phyloP scores from a whole-genome alignment of 257 asterid species.

The Solanum clarkiae region DNA sequence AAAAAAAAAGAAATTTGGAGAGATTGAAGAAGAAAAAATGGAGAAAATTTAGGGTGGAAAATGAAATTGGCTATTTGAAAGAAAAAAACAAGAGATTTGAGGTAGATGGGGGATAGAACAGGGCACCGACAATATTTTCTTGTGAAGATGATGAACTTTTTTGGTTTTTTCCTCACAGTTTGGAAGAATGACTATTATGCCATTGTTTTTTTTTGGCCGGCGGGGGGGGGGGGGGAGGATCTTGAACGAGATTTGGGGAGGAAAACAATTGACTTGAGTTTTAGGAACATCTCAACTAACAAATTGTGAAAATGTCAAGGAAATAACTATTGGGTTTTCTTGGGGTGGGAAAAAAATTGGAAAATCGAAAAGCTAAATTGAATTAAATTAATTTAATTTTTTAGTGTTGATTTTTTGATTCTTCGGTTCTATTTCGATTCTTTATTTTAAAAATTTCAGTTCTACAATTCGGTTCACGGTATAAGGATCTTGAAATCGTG shows the following conservation, averaged over 20 bases:
- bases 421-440: rapidly evolving
- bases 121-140: not conserved
- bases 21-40: not conserved
- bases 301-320: not conserved
- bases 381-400: no score
- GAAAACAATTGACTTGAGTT: not conserved
- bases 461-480: no score
- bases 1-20: not conserved
- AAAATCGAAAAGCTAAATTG: no score
- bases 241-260: not conserved
- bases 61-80: not conserved
- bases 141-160: not conserved
- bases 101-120: not conserved
- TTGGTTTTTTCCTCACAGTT: not conserved
- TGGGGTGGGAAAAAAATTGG: no score
- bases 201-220: not conserved
- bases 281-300: not conserved
- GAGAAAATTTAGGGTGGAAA: not conserved
- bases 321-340: no score
- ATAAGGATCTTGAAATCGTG: no score
- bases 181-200: not conserved
- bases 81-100: not conserved
- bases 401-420: no score
- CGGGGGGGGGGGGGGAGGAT: no score
- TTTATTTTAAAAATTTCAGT: no score